Evolutionary conservation across 2,329 filamentous ascomycete genomes (phyloP).

Genomic region (Endoconidiophora polonica): DNA sequence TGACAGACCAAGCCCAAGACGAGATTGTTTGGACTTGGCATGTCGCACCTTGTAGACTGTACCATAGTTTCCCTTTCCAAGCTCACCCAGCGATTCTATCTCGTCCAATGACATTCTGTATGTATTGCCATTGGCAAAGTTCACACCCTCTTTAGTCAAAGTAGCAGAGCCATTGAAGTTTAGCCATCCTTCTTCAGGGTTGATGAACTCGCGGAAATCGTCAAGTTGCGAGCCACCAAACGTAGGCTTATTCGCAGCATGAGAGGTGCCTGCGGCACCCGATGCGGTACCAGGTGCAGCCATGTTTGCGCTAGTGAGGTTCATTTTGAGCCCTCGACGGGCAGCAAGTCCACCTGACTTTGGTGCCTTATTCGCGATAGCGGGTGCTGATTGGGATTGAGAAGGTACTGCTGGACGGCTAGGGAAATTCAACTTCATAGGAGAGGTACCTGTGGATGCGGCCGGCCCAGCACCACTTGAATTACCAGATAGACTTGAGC

Average conservation of each 20-base stretch:
- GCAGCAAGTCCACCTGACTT: conserved; percentile 39
- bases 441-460: background rate
- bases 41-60: conserved; percentile 95
- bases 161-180: conserved; percentile 87
- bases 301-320: background rate
- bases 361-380: background rate
- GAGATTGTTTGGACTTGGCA: conserved; percentile 43
- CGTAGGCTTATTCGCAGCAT: conserved; percentile 13
- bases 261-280: conserved; percentile 8
- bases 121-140: conserved; percentile 76
- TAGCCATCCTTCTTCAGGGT: conserved; percentile 77
- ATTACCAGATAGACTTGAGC: background rate
- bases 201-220: conserved; percentile 62
- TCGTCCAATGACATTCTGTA: conserved; percentile 95
- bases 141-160: conserved; percentile 75
- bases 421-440: background rate
- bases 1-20: conserved; percentile 42
- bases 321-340: conserved; percentile 42
- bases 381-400: background rate
- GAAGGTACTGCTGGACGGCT: background rate
- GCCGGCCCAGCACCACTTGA: background rate
- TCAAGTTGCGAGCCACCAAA: conserved; percentile 34
- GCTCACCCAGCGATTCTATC: conserved; percentile 78
- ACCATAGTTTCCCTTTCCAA: conserved; percentile 96
- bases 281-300: conserved; percentile 11